These are phyloP conservation scores for Scleromitrula shiraiana DNA, from an alignment of 2,329 filamentous ascomycete genomes.

Conservation along the genomic window DNA sequence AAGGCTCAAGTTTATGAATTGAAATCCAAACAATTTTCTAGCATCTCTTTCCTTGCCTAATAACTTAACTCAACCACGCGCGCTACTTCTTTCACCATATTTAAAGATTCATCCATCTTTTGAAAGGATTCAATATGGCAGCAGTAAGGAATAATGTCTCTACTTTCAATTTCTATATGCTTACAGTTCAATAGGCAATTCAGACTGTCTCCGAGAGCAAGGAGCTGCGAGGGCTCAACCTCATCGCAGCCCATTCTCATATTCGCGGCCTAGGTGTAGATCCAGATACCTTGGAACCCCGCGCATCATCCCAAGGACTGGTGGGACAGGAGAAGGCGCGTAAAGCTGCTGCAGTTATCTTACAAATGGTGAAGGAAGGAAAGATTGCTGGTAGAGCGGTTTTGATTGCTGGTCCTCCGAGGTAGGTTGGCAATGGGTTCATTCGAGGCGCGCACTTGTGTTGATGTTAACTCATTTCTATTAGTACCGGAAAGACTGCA, in stretches of 20 bases:
- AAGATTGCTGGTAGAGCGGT: constrained; percentile 96
- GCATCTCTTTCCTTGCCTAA: no score
- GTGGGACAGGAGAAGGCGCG: constrained; percentile 95
- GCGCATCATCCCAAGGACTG: constrained; percentile 78
- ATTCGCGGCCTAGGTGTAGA: constrained; percentile 94
- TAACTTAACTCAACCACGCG: no score
- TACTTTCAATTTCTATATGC: not conserved
- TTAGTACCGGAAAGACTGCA: constrained; percentile 91
- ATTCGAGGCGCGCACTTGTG: not conserved
- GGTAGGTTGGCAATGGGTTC: constrained; percentile 36
- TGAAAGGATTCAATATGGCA: constrained; percentile 5
- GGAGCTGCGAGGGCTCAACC: constrained; percentile 91
- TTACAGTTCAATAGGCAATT: constrained; percentile 41
- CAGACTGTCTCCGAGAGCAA: constrained; percentile 89
- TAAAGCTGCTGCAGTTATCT: constrained; percentile 89
- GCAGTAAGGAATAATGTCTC: not conserved
- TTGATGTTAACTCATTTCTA: constrained; percentile 6
- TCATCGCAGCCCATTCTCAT: constrained; percentile 97
- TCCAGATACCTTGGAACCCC: constrained; percentile 80
- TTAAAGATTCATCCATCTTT: no score
- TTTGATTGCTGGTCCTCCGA: constrained; percentile 88
- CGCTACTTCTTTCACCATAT: no score
- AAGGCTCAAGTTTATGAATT: no score
- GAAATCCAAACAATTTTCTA: no score
- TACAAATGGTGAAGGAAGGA: constrained; percentile 98